Evolutionary conservation across 2,329 filamentous ascomycete genomes (phyloP).

Genomic region (Verticillium isaacii): DNA sequence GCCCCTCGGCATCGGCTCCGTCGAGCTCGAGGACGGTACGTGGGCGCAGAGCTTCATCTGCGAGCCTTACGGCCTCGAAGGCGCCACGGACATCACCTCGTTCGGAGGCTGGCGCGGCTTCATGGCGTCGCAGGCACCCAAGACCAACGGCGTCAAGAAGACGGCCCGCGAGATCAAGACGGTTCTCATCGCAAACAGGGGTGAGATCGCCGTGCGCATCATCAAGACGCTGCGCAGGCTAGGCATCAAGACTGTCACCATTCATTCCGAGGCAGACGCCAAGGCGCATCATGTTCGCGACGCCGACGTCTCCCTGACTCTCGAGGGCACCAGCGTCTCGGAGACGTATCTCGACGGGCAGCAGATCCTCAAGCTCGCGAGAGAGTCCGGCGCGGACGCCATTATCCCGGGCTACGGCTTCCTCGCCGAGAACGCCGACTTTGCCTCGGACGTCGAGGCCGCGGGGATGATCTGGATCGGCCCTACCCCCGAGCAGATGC

Average conservation of each 20-base stretch:
- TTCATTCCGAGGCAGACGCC: conserved; percentile 61
- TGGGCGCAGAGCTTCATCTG: conserved; percentile 32
- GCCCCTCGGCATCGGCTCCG: conserved; percentile 28
- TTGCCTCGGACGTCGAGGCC: conserved; percentile 46
- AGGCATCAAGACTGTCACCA: conserved; percentile 63
- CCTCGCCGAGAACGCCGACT: conserved; percentile 58
- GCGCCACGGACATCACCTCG: conserved; percentile 23
- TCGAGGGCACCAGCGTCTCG: conserved; percentile 41
- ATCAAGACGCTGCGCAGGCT: conserved; percentile 61
- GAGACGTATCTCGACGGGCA: conserved; percentile 63
- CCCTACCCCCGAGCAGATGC: conserved; percentile 42
- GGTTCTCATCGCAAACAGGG: conserved; percentile 67
- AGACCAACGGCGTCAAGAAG: not conserved
- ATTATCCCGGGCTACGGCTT: conserved; percentile 67
- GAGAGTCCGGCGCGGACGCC: conserved; percentile 43
- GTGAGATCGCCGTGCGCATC: conserved; percentile 70
- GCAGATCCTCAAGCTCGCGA: conserved; percentile 51
- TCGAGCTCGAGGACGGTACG: conserved; percentile 25
- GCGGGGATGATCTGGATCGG: conserved; percentile 57
- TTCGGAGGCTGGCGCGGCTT: conserved; percentile 27
- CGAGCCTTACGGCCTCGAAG: conserved; percentile 24
- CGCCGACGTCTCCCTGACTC: conserved; percentile 61
- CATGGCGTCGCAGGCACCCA: conserved; percentile 6
- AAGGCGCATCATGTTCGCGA: conserved; percentile 63
- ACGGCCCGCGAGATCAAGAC: conserved; percentile 14